A percentile compares a stretch with the other conserved stretches of the same genome.
These are phyloP conservation scores for Diplotaxis tenuifolia DNA, from an alignment of 345 rosid genomes.

Conservation along the genomic window DNA sequence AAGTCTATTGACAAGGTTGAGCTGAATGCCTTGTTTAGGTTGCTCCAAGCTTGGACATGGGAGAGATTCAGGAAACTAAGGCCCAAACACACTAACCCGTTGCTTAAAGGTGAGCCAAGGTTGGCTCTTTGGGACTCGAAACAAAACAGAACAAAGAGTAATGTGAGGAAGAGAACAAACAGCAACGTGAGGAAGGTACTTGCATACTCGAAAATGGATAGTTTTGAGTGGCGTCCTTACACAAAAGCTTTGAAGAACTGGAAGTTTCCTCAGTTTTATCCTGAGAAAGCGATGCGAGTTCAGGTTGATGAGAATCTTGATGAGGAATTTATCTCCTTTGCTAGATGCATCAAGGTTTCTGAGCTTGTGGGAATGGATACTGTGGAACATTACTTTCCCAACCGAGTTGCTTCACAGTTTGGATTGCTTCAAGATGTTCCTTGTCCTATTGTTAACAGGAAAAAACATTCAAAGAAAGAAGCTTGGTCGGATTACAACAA, in stretches of 20 bases:
- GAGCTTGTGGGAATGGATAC: constrained; percentile 42
- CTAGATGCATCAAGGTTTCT: constrained; percentile 35
- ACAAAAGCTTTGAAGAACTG: constrained; percentile 21
- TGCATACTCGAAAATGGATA: constrained; percentile 21
- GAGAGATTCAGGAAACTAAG: constrained; percentile 42
- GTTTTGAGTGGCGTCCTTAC: constrained; percentile 55
- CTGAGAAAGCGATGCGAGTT: constrained; percentile 27
- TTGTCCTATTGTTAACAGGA: background rate
- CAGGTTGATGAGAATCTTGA: constrained; percentile 8
- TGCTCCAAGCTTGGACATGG: constrained; percentile 54
- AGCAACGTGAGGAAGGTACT: too few species aligned
- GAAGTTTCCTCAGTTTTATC: constrained; percentile 34
- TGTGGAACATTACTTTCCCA: constrained; percentile 47
- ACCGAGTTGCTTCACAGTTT: constrained; percentile 58
- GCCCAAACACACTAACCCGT: constrained; percentile 18
- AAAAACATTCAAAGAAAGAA: background rate
- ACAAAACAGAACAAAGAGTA: background rate
- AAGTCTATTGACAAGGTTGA: background rate
- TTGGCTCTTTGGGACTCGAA: constrained; percentile 34
- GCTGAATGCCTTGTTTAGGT: constrained; percentile 33
- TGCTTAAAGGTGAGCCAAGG: constrained; percentile 37
- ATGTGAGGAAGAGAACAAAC: too few species aligned
- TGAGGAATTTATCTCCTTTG: constrained; percentile 37
- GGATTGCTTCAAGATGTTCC: constrained; percentile 61
- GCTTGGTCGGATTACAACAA: constrained; percentile 39